Evolutionary conservation across 164 flowering plant species (phyloP).

Genomic region (Paratinospora sagittata): DNA sequence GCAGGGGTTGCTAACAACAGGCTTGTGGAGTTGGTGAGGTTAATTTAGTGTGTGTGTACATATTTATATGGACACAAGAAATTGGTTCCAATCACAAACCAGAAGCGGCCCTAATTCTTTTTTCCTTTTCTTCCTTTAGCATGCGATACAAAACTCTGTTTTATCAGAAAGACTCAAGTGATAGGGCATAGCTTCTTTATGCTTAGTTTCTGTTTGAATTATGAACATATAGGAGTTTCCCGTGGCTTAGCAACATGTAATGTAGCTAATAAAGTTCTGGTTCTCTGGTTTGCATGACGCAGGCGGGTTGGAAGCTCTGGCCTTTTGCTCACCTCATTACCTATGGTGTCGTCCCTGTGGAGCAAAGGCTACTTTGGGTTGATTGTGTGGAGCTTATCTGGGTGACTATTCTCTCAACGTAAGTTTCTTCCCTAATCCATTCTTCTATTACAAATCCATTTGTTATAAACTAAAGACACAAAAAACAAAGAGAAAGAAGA

Average conservation of each 20-base stretch:
- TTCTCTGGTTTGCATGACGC: constrained; percentile 15
- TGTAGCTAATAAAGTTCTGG: neutral
- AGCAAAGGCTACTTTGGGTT: constrained; percentile 98
- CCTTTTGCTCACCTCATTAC: constrained; percentile 95
- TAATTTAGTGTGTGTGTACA: no score
- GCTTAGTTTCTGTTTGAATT: neutral
- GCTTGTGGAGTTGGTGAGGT: no score
- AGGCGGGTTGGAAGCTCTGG: constrained; percentile 99
- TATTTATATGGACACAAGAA: no score
- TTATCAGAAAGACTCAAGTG: neutral
- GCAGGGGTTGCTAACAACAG: no score
- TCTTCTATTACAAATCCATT: no score
- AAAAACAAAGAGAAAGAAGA: no score
- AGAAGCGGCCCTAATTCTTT: no score
- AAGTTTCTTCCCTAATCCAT: constrained; percentile 21
- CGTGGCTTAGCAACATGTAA: neutral
- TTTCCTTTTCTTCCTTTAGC: no score
- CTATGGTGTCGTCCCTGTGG: constrained; percentile 82
- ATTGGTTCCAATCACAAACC: no score
- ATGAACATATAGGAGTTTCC: neutral
- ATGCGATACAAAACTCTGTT: no score
- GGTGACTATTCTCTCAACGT: constrained; percentile 98
- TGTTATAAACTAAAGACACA: no score
- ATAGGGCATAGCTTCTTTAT: neutral
- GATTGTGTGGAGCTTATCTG: constrained; percentile 92